Base-by-base conservation (phyloP, 2,329 filamentous ascomycete species). In the Fusarium liriodendri region DNA sequence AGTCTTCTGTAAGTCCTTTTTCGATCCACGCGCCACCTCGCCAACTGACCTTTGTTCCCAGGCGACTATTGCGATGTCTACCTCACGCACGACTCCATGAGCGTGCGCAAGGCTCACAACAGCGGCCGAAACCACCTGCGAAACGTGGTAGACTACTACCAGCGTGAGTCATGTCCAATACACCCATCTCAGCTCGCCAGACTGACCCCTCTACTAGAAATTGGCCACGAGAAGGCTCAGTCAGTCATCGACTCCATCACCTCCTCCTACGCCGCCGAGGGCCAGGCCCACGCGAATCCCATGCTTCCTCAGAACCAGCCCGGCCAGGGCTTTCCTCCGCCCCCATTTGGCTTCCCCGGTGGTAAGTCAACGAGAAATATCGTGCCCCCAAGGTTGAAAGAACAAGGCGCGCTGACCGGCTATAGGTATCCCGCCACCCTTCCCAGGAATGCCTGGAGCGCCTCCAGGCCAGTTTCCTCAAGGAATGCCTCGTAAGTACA, bases 21-120 rank as follows among this genome's bases (percentile, higher is more conserved):
- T 20, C 54, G 50, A 62, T 60, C 55, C 68, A 45, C 66, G 64
- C 64, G 42, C 66, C 42, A 40, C 66, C 59, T 42, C 63, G n/a
- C 73, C 35, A 32, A 69, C 76, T 80, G 62, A 79, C 70, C 72
- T 67, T 62, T 88, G 85, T 25, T 27, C 20, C 62, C 45, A 85
- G 84, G 95, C 89, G 97, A 99, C 84, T 99, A 99, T 86, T 99
- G 97, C 90, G 97, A 99, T 93, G 97, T 99, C 84, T 99, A 99
- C 89, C 93, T 99, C 79, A 99, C 97, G 77, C 97, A 99, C 89
- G 97, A 99, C 89, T 98, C 95, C 54, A 98, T 98, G 96, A 98
- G 95, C 85, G 97, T 99, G 85, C 95, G 97, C 79, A 98, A 98
- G 87, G 97, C 97, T 59, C 97, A 99, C 85, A 99, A 99, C 88